A percentile compares a stretch with the other conserved stretches of the same genome.
These are phyloP conservation scores for Cymbopogon citratus DNA, from an alignment of 176 grass and related monocot species.

Conservation along the genomic window DNA sequence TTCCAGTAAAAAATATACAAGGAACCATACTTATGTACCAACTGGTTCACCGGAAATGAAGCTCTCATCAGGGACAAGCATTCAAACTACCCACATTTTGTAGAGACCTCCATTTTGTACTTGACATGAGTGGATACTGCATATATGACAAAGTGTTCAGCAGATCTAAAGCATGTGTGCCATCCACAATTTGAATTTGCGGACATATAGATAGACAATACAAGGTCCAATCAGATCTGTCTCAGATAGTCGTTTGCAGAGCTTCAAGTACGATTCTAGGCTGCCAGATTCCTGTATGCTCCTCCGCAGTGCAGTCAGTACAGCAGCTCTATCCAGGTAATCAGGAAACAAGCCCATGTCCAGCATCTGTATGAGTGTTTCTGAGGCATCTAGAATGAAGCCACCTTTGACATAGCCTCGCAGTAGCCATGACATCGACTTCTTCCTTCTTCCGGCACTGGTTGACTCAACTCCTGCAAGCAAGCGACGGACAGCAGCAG, in stretches of 20 bases:
- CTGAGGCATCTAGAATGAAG: slow-evolving; percentile 71
- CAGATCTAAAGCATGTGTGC: slow-evolving; percentile 67
- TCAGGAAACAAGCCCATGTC: slow-evolving; percentile 73
- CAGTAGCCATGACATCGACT: slow-evolving; percentile 82
- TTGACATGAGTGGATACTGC: neutral
- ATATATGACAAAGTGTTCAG: neutral
- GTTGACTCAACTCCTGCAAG: slow-evolving; percentile 68
- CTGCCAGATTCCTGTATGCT: slow-evolving; percentile 72
- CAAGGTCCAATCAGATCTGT: slow-evolving; percentile 73
- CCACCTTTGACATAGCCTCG: slow-evolving; percentile 89
- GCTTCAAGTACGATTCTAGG: slow-evolving; percentile 68
- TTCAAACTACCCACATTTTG: slow-evolving; percentile 46
- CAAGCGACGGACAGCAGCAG: slow-evolving; percentile 53
- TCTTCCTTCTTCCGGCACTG: slow-evolving; percentile 59
- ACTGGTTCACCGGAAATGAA: neutral
- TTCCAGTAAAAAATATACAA: slow-evolving; percentile 38
- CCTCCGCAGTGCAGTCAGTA: slow-evolving; percentile 62
- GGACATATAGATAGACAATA: slow-evolving; percentile 76
- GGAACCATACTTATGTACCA: slow-evolving; percentile 28
- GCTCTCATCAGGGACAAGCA: slow-evolving; percentile 31
- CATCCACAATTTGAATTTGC: slow-evolving; percentile 84
- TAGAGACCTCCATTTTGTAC: neutral
- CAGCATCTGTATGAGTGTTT: slow-evolving; percentile 69
- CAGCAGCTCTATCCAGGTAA: slow-evolving; percentile 81
- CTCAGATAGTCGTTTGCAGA: slow-evolving; percentile 75